A percentile compares a stretch with the other conserved stretches of the same genome.
These are phyloP conservation scores for Sarocladium brachiariae DNA, from an alignment of 2,329 filamentous ascomycete species.

Conservation along the genomic window DNA sequence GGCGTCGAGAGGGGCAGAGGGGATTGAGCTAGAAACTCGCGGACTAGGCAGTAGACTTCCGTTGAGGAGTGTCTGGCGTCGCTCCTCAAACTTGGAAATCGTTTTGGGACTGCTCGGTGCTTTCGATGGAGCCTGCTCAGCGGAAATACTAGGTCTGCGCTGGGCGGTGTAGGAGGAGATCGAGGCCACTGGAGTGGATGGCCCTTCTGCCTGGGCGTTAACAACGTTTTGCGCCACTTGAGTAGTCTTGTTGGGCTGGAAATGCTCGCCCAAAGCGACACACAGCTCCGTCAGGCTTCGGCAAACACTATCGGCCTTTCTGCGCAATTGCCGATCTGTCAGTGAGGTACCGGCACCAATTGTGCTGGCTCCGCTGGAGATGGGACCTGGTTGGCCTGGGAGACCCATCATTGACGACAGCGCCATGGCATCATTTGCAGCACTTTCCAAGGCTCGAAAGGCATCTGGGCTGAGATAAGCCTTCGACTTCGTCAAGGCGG, in stretches of 20 bases:
- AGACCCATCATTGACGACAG: slow-evolving; percentile 73
- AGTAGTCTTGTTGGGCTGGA: slow-evolving; percentile 26
- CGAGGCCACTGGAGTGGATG: slow-evolving; percentile 38
- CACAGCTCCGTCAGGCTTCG: slow-evolving; percentile 89
- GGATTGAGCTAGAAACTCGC: slow-evolving; percentile 30
- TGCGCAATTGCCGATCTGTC: slow-evolving; percentile 76
- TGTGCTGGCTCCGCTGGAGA: slow-evolving; percentile 59
- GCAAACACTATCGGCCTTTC: slow-evolving; percentile 90
- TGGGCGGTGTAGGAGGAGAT: slow-evolving; percentile 34
- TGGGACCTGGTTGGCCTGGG: slow-evolving; percentile 60
- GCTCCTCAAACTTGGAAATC: slow-evolving; percentile 47
- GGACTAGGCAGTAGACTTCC: slow-evolving; percentile 39
- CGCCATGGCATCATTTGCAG: slow-evolving; percentile 72
- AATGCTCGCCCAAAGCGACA: slow-evolving; percentile 67
- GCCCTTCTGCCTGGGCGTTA: slow-evolving; percentile 19
- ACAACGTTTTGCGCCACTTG: slow-evolving; percentile 7
- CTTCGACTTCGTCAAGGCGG: slow-evolving; percentile 75
- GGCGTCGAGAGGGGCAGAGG: slow-evolving; percentile 34
- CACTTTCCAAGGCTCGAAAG: slow-evolving; percentile 72
- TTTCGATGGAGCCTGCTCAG: slow-evolving; percentile 32
- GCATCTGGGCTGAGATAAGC: slow-evolving; percentile 61
- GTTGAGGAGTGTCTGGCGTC: slow-evolving; percentile 40
- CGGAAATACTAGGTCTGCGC: slow-evolving; percentile 34
- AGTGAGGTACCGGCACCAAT: slow-evolving; percentile 47
- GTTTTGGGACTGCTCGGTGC: slow-evolving; percentile 20